Evolutionary conservation across 352 stramenopile genomes (phyloP).

Genomic region (Phytophthora chlamydospora): DNA sequence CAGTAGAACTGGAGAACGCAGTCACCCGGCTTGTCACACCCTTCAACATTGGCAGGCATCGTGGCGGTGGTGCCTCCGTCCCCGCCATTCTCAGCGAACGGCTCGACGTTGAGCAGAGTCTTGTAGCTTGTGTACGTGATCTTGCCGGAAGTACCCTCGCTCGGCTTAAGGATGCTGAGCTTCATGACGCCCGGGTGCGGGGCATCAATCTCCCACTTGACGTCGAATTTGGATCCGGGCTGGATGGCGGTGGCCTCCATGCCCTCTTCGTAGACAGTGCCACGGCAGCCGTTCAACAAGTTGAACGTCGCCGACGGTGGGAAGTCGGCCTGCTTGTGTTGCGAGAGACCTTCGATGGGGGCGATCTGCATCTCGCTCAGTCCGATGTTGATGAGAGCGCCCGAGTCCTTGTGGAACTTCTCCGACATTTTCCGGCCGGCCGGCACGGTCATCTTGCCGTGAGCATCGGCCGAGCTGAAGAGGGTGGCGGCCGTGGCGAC

Average conservation of each 20-base stretch:
- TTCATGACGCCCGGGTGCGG: conserved; percentile 59
- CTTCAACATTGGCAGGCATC: conserved; percentile 45
- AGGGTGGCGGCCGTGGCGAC: conserved; percentile 18
- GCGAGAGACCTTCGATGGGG: conserved; percentile 35
- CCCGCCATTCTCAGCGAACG: conserved; percentile 46
- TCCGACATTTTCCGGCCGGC: conserved; percentile 26
- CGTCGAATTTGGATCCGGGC: conserved; percentile 32
- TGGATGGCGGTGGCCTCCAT: conserved; percentile 37
- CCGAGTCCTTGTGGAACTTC: conserved; percentile 31
- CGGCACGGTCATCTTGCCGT: conserved; percentile 32
- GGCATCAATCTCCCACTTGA: conserved; percentile 54
- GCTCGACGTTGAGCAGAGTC: conserved; percentile 42
- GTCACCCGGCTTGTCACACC: conserved; percentile 41
- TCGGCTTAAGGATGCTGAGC: conserved; percentile 61
- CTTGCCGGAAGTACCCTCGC: conserved; percentile 35
- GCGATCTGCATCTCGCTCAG: conserved; percentile 38
- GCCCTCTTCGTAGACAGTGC: conserved; percentile 40
- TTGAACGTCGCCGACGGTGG: conserved; percentile 37
- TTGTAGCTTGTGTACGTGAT: conserved; percentile 55
- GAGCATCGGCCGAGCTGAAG: conserved; percentile 21
- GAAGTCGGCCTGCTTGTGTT: conserved; percentile 39
- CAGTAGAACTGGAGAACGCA: conserved; percentile 51
- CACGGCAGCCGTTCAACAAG: conserved; percentile 44
- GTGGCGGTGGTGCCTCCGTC: conserved; percentile 34
- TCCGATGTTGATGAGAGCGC: conserved; percentile 40